Evolutionary conservation across 495 filamentous ascomycete genomes (phyloP).

Genomic region (Daldinia vernicosa): DNA sequence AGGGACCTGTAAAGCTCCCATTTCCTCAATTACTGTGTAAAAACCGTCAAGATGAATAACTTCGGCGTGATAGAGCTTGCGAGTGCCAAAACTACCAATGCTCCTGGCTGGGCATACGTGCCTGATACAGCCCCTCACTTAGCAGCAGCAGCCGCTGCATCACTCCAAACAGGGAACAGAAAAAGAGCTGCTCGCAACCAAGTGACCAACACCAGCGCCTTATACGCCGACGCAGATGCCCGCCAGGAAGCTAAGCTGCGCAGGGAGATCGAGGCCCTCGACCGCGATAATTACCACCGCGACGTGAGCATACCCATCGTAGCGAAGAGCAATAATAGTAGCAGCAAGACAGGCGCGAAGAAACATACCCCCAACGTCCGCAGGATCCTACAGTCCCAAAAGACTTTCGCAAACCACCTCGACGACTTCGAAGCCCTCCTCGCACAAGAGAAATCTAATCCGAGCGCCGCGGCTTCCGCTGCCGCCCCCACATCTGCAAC

Average conservation of each 20-base stretch:
- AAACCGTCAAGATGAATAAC: constrained; percentile 54
- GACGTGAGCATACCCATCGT: constrained; percentile 77
- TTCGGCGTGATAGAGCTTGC: constrained; percentile 79
- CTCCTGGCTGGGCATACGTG: constrained; percentile 90
- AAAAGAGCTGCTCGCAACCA: constrained; percentile 72
- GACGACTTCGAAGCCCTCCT: constrained; percentile 84
- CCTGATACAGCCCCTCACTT: constrained; percentile 62
- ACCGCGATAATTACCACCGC: constrained; percentile 73
- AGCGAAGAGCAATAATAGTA: constrained; percentile 33
- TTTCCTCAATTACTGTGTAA: not conserved
- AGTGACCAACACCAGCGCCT: constrained; percentile 45
- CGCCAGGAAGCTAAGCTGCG: constrained; percentile 79
- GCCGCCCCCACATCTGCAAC: constrained; percentile 25
- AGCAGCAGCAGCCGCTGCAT: constrained; percentile 60
- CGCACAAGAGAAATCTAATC: constrained; percentile 56
- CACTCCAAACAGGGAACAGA: constrained; percentile 54
- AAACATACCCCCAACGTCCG: constrained; percentile 84
- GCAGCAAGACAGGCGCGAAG: constrained; percentile 30
- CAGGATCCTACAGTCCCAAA: constrained; percentile 88
- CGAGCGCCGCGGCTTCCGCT: constrained; percentile 32
- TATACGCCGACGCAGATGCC: constrained; percentile 68
- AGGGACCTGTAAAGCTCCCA: not conserved
- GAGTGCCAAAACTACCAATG: constrained; percentile 68
- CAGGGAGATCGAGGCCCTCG: constrained; percentile 80
- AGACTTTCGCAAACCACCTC: constrained; percentile 90